Base-by-base conservation (phyloP, 371 early-diverging fungal species). In the Vairimorpha necatrix region DNA sequence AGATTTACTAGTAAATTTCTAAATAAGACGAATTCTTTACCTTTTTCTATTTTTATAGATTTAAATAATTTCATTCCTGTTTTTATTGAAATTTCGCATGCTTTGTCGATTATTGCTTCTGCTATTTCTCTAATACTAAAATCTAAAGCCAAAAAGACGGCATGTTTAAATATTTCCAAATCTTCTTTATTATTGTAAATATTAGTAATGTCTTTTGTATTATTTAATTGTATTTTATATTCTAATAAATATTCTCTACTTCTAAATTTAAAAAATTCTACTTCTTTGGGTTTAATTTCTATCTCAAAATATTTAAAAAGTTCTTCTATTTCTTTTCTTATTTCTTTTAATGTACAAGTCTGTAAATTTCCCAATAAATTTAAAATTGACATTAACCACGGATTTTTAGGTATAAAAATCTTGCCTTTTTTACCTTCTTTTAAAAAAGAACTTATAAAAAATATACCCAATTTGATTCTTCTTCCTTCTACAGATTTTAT, bases 401-500 rank as follows among this genome's bases (percentile, higher is more conserved):
- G 83, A 63, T 83, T 83, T 14, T 74, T 73, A 22, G 83, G 83
- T 13, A 42, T 48, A 66, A 78, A 83, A 28, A 83, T 53, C 11
- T 60, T 38, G 13, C 79, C 66, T 18, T 62, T 0, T 50, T 62
- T 78, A 11, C 79, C 67, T 53, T 78, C 63, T 46, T 28, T 73
- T 39, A 83, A 28, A 48, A 83, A 78, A 42, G 36, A 36, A 24
- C 32, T 32, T 14, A 78, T 39, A 53, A 80, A 80, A 1, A n/a
- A 58, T 6, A 80, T 72, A 60, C 66, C 42, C 39, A 77, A 56
- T n/a, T 34, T 24, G 16, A 80, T 80, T 69, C 83, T 69, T 34
- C 78, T 39, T 22, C 77, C 65, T 46, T 81, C 76, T 16, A 79
- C 72, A 24, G 67, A 36, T 20, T 69, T 65, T n/a, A 71, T 39